Evolutionary conservation across 2,329 filamentous ascomycete genomes (phyloP).

Genomic region (Aspergillus sp.): DNA sequence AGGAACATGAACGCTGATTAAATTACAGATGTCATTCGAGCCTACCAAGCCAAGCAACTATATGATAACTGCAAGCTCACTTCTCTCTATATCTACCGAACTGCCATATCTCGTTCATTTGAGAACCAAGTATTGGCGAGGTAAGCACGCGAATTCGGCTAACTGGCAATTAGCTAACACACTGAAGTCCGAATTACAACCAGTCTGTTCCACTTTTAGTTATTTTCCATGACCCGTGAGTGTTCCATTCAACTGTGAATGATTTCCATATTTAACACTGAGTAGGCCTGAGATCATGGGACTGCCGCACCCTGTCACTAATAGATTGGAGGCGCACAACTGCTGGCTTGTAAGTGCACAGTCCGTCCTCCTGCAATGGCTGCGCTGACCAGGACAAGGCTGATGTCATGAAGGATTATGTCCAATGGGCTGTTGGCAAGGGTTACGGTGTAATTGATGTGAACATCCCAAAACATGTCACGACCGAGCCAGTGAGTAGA

Average conservation of each 20-base stretch:
- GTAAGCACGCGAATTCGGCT: slow-evolving; percentile 33
- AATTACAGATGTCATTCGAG: slow-evolving; percentile 68
- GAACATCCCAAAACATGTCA: slow-evolving; percentile 79
- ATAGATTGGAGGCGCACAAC: slow-evolving; percentile 77
- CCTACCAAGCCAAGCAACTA: slow-evolving; percentile 71
- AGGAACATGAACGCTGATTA: not conserved
- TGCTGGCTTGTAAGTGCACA: slow-evolving; percentile 72
- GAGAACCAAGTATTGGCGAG: slow-evolving; percentile 85
- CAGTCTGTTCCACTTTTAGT: slow-evolving; percentile 70
- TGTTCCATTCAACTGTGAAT: slow-evolving; percentile 16
- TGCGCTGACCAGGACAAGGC: slow-evolving; percentile 56
- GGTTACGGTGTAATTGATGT: slow-evolving; percentile 86
- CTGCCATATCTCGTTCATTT: slow-evolving; percentile 71
- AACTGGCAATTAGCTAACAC: not conserved
- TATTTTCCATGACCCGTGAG: slow-evolving; percentile 87
- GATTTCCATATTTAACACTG: slow-evolving; percentile 14
- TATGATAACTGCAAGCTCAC: slow-evolving; percentile 75
- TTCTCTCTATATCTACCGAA: slow-evolving; percentile 74
- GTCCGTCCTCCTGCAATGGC: slow-evolving; percentile 14
- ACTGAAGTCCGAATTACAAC: slow-evolving; percentile 61
- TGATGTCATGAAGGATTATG: slow-evolving; percentile 76
- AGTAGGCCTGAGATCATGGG: slow-evolving; percentile 68
- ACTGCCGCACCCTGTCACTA: slow-evolving; percentile 67
- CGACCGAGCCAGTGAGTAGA: slow-evolving; percentile 57
- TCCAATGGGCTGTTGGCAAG: slow-evolving; percentile 77